Evolutionary conservation across 805 yeast genomes (phyloP).

Genomic region (Sporopachydermia lactativora): DNA sequence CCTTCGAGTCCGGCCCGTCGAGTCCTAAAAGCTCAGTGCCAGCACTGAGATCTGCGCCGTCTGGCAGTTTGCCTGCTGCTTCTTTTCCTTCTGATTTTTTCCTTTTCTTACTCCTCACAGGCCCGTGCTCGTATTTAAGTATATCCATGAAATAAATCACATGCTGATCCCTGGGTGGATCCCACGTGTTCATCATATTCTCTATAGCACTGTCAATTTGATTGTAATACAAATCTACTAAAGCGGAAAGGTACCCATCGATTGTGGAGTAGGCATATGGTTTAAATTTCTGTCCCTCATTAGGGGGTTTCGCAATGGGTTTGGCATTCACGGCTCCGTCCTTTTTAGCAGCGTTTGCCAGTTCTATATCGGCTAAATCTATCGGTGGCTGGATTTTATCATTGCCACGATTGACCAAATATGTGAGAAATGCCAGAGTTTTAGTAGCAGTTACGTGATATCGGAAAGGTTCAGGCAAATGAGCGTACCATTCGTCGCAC

Average conservation of each 20-base stretch:
- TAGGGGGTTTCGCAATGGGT: neutral
- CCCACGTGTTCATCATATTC: conserved; percentile 1
- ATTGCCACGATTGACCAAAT: neutral
- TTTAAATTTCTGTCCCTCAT: conserved; percentile 1
- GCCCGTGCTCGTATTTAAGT: neutral
- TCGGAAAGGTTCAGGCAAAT: conserved; percentile 1
- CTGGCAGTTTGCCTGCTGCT: neutral
- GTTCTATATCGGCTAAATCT: neutral
- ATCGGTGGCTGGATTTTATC: neutral
- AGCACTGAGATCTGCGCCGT: neutral
- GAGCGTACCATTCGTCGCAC: neutral
- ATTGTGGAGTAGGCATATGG: conserved; percentile 1
- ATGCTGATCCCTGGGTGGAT: neutral
- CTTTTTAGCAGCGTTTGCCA: conserved; percentile 1
- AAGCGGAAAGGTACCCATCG: neutral
- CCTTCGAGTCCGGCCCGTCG: neutral
- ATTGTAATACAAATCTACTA: conserved; percentile 1
- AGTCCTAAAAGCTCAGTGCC: neutral
- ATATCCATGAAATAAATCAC: conserved; percentile 1
- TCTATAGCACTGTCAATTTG: neutral
- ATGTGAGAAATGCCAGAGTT: conserved; percentile 1
- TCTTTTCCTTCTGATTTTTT: neutral
- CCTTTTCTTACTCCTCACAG: neutral
- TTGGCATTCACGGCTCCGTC: no score
- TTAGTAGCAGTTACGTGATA: neutral